Base-by-base conservation (phyloP, 2,329 filamentous ascomycete genomes). In the Raffaelea arxii region DNA sequence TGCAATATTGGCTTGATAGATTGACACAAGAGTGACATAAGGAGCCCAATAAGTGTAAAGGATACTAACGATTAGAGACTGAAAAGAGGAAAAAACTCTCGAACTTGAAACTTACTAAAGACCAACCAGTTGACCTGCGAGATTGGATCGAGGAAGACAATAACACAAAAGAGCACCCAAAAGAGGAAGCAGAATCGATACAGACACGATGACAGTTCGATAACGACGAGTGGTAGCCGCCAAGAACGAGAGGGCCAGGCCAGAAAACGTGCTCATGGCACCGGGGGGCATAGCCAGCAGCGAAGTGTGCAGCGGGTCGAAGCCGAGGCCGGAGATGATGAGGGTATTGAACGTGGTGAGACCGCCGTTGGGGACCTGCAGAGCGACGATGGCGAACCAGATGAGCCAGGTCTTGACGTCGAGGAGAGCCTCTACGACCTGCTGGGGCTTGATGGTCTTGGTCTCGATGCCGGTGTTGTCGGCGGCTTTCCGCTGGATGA, bases 121-220 rank as follows among this genome's bases (percentile, higher is more conserved):
- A 23, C 54, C 52, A 16, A 55, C 45, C 14, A 55, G 49, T 38
- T 55, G 54, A 16, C 54, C 54, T 19, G 51, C 53, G 4, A 55
- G 47, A 44, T 55, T 55, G 32, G 35, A 23, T 23, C 52, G 46
- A 1, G 52, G 53, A 18, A 55, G 58, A 11, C 57, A 55, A 46
- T 58, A 64, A 44, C 64, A 65, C 41, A 68, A 51, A 7, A 63
- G 56, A 1, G 63, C 56, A 22, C 59, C 55, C 6, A 65, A 49
- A 12, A 65, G 57, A 4, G 64, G 64, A 1, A 58, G 55, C 27
- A 63, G 47, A 41, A 61, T 61, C 3, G 56, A 59, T 1, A 58
- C 54, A 2, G 63, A 48, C 2, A 66, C 53, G 30, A 62, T 49
- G 49, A 54, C 23, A 1, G 49, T 49, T 24, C 49, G 49, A 36